Evolutionary conservation across 768 basidiomycete genomes (phyloP).

Genomic region (Gymnopilus dilepis): DNA sequence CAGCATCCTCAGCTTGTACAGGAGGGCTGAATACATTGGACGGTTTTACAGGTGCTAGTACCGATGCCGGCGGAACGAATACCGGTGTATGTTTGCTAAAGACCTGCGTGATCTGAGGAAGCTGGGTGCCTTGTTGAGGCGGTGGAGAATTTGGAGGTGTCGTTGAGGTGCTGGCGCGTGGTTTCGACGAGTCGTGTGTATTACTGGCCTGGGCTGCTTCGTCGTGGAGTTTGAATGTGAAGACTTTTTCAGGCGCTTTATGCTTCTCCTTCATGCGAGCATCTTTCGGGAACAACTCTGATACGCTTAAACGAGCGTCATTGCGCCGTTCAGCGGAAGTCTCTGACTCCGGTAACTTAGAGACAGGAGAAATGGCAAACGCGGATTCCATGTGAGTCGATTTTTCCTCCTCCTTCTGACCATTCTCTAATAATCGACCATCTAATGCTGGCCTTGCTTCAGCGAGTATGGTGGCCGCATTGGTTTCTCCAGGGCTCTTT

Average conservation of each 20-base stretch:
- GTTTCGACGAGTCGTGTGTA: conserved; percentile 8
- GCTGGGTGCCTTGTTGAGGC: conserved; percentile 31
- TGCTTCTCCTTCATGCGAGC: conserved; percentile 41
- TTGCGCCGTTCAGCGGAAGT: conserved; percentile 20
- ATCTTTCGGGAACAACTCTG: conserved; percentile 59
- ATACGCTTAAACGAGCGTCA: conserved; percentile 56
- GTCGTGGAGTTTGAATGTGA: conserved; percentile 29
- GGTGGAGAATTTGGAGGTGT: conserved; percentile 66
- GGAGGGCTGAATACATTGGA: conserved; percentile 26
- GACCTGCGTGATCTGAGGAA: conserved; percentile 47
- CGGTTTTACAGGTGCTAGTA: conserved; percentile 25
- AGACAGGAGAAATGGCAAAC: conserved; percentile 1
- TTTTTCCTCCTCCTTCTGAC: conserved; percentile 51
- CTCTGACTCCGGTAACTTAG: conserved; percentile 11
- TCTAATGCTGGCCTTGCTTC: conserved; percentile 73
- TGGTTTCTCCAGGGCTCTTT: conserved; percentile 61
- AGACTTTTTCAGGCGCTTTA: conserved; percentile 32
- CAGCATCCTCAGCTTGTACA: conserved; percentile 13
- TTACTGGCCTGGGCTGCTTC: conserved; percentile 10
- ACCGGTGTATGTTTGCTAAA: conserved; percentile 65
- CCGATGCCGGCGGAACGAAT: conserved; percentile 54
- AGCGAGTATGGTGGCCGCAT: conserved; percentile 61
- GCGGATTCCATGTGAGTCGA: conserved; percentile 25
- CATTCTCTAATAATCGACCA: conserved; percentile 69
- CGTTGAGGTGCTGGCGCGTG: conserved; percentile 50